Base-by-base conservation (phyloP, 1,284 basidiomycete genomes). In the Xerocomus nothofagi region DNA sequence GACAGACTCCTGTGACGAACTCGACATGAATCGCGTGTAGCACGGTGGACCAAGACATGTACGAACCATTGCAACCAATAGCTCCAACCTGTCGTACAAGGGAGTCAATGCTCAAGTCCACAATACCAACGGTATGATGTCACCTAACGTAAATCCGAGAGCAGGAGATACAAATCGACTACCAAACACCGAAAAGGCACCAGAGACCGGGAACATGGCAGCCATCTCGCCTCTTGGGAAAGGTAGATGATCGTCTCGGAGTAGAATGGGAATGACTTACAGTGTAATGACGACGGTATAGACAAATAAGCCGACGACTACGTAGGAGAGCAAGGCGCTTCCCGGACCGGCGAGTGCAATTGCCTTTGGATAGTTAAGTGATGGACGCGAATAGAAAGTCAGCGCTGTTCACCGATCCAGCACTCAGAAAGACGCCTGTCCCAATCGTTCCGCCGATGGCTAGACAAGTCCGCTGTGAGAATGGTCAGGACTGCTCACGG, bases 1-100 rank as follows among this genome's bases (percentile, higher is more conserved):
- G 73, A 67, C 36, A 73, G 50, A 33, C 65, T 68, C 72, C 72
- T 73, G 32, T 7, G 10, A 33, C n/a, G 32, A 12, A 29, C n/a
- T n/a, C n/a, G n/a, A 34, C 42, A 48, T 55, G 36, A 57, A 40
- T 23, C 34, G 12, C 20, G 24, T 15, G 17, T 14, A 46, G 5
- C 11, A 38, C 21, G 11, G 9, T 6, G 6, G 5, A 47, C 8
- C 8, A 15, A 30, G 37, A 47, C n/a, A 33, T 29, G n/a, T 6
- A 58, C 66, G 44, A 15, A 77, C 74, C 79, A 79, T 58, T 78
- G 76, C n/a, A 79, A 59, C 74, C 76, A 80, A 53, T 80, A 78
- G 60, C 75, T 78, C 76, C 77, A 74, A 0, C 73, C 77, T 78
- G 37, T 39, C n/a, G 23, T 17, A 31, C 14, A 42, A 21, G 8